A percentile compares a stretch with the other conserved stretches of the same genome.
Conservation (phyloP, 148 eudicot genomes). For the Rhododendron williamsianum region DNA sequence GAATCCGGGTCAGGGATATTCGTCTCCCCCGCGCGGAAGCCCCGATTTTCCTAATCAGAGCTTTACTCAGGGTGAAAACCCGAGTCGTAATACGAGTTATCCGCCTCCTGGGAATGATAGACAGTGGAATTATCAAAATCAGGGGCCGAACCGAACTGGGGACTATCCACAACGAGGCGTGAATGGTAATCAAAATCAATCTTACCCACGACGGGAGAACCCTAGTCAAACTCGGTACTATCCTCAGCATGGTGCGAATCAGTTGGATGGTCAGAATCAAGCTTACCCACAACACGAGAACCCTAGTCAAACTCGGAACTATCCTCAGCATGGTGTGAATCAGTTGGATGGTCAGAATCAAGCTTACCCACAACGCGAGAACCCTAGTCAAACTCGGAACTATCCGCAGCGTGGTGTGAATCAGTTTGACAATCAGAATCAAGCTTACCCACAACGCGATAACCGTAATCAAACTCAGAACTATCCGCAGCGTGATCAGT, state of each 20-base stretch:
- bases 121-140: slow-evolving; percentile 20
- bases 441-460: not conserved
- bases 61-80: not conserved
- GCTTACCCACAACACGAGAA: slow-evolving; percentile 5
- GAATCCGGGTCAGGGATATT: slow-evolving; percentile 21
- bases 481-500: not conserved
- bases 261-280: slow-evolving; percentile 34
- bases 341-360: slow-evolving; percentile 13
- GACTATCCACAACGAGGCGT: not conserved
- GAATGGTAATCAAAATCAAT: slow-evolving; percentile 24
- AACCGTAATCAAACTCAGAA: not conserved
- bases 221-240: slow-evolving; percentile 24
- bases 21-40: slow-evolving; percentile 18
- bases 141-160: slow-evolving; percentile 17
- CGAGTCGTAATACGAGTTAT: slow-evolving; percentile 11
- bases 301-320: not conserved
- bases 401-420: not conserved
- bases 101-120: slow-evolving; percentile 3
- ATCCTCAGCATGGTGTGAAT: not conserved
- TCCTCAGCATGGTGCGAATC: slow-evolving; percentile 21
- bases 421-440: slow-evolving; percentile 14
- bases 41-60: slow-evolving; percentile 9
- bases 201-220: slow-evolving; percentile 20
- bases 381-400: not conserved
- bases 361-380: not conserved